These are phyloP conservation scores for Oxalis stricta DNA, from an alignment of 441 rosid species.

Conservation along the genomic window DNA sequence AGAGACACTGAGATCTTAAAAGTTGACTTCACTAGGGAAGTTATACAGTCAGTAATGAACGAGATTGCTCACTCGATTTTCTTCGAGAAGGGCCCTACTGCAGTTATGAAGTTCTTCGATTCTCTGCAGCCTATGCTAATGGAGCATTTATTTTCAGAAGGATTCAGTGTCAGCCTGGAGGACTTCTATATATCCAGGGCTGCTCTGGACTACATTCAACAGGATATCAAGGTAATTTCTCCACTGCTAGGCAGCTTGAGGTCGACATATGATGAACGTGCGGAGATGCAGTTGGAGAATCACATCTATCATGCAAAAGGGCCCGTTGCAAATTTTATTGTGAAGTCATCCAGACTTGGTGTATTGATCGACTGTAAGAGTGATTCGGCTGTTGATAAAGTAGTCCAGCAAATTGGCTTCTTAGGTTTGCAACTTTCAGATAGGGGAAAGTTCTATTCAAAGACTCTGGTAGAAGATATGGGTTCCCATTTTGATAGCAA, in stretches of 20 bases:
- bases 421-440: slow-evolving; percentile 72
- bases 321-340: slow-evolving; percentile 40
- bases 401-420: slow-evolving; percentile 69
- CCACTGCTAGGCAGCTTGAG: slow-evolving; percentile 45
- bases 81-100: slow-evolving; percentile 61
- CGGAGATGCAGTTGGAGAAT: slow-evolving; percentile 63
- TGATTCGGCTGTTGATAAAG: slow-evolving; percentile 53
- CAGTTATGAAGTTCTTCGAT: slow-evolving; percentile 53
- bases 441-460: slow-evolving; percentile 67
- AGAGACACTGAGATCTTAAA: slow-evolving; percentile 38
- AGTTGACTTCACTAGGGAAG: slow-evolving; percentile 32
- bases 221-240: slow-evolving; percentile 23
- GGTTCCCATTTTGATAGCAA: slow-evolving; percentile 45
- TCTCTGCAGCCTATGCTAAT: slow-evolving; percentile 73
- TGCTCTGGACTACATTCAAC: slow-evolving; percentile 17
- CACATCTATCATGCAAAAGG: slow-evolving; percentile 39
- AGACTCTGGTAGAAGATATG: slow-evolving; percentile 66
- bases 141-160: slow-evolving; percentile 54
- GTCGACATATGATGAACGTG: slow-evolving; percentile 41
- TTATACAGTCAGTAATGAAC: slow-evolving; percentile 31
- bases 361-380: slow-evolving; percentile 63
- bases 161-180: slow-evolving; percentile 59
- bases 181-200: slow-evolving; percentile 49
- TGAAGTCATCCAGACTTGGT: slow-evolving; percentile 49
- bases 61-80: slow-evolving; percentile 49